phyloP scores from a whole-genome alignment of 2,329 filamentous ascomycete species.

The Trichocomaceae sp. region DNA sequence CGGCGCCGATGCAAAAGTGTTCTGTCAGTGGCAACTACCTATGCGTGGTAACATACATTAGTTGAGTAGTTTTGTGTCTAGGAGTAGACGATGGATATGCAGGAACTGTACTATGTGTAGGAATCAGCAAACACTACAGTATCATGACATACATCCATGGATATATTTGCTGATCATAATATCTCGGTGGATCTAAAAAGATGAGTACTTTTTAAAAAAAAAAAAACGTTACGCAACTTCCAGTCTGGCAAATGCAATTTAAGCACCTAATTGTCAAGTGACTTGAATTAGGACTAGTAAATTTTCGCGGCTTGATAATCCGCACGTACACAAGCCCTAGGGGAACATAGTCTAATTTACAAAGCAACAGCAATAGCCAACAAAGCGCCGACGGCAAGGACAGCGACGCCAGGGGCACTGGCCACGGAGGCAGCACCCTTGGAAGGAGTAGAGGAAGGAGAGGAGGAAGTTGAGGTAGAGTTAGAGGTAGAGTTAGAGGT shows the following conservation, averaged over 20 bases:
- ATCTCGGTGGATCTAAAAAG: no score
- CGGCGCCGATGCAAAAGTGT: not conserved
- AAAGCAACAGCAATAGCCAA: constrained; percentile 2
- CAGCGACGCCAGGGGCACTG: not conserved
- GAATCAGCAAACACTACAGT: no score
- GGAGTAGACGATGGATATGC: no score
- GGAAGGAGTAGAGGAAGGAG: constrained; percentile 14
- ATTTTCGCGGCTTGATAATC: not conserved
- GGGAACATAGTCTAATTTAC: constrained; percentile 2
- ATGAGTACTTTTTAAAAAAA: not conserved
- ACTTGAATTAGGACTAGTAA: not conserved
- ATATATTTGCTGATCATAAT: no score
- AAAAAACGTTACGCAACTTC: not conserved
- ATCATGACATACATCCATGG: no score
- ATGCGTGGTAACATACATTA: no score
- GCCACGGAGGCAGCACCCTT: constrained; percentile 14
- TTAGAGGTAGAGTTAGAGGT: constrained; percentile 15
- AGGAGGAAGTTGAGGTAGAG: constrained; percentile 15
- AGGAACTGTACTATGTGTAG: no score
- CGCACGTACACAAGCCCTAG: not conserved
- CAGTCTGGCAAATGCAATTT: not conserved
- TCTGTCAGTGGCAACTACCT: not conserved
- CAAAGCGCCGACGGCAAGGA: constrained; percentile 6
- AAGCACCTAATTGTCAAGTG: no score
- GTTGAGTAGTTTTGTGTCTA: no score